A percentile compares a stretch with the other conserved stretches of the same genome.
Evolutionary conservation across 78 protist genomes (phyloP).

Genomic region (Corallochytrium limacisporum): DNA sequence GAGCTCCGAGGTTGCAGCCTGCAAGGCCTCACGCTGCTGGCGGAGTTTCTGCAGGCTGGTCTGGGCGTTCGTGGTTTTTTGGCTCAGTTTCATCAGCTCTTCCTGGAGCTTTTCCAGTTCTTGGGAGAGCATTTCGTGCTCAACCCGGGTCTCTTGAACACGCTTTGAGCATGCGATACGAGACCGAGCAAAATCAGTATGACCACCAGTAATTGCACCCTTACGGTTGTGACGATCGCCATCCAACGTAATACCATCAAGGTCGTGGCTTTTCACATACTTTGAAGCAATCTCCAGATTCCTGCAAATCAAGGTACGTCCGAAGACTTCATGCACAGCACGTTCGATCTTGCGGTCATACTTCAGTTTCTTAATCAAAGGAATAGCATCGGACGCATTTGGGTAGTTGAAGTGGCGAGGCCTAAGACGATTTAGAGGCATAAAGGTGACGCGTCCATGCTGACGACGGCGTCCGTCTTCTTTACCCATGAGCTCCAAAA

Average conservation of each 20-base stretch:
- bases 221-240: conserved; percentile 73
- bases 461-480: too few species aligned
- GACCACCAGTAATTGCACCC: conserved; percentile 92
- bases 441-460: conserved; percentile 78
- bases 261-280: conserved; percentile 3
- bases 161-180: too few species aligned
- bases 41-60: background rate
- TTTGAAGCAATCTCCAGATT: conserved; percentile 44
- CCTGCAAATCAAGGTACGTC: conserved; percentile 47
- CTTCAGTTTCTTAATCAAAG: conserved; percentile 13
- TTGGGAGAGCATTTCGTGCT: background rate
- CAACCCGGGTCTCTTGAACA: background rate
- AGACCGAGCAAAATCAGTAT: background rate
- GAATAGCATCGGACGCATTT: background rate
- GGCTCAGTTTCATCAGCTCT: background rate
- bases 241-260: conserved; percentile 71
- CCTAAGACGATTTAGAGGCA: conserved; percentile 68
- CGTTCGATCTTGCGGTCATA: conserved; percentile 3
- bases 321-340: conserved; percentile 54
- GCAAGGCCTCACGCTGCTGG: too few species aligned
- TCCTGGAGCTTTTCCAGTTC: background rate
- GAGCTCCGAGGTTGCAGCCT: too few species aligned
- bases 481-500: conserved; percentile 28
- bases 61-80: background rate
- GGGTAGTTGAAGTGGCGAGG: background rate